Conservation (phyloP, 148 eudicot species). For the Suaeda aralocaspica region DNA sequence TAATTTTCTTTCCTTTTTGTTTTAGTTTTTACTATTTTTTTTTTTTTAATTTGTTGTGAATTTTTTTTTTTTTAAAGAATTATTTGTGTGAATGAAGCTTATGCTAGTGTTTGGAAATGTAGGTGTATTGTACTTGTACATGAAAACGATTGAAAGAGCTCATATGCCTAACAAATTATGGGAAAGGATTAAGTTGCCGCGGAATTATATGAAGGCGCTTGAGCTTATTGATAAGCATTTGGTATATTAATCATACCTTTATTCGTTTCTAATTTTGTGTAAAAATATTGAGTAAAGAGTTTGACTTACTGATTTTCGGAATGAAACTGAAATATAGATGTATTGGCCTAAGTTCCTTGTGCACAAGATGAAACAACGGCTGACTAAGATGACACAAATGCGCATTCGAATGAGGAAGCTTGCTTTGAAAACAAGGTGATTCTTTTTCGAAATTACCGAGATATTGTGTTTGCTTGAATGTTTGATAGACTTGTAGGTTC, state of each 20-base stretch:
- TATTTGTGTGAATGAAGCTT: not conserved
- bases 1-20: too few species aligned
- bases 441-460: not conserved
- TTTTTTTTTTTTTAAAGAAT: not conserved
- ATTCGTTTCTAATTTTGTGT: not conserved
- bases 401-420: slow-evolving; percentile 88
- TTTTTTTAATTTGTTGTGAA: not conserved
- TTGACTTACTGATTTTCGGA: not conserved
- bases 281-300: not conserved
- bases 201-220: slow-evolving; percentile 77
- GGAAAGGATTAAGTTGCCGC: slow-evolving; percentile 90
- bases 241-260: slow-evolving; percentile 40
- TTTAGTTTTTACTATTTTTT: not conserved
- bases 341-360: slow-evolving; percentile 92
- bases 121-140: slow-evolving; percentile 89
- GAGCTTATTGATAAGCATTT: slow-evolving; percentile 84
- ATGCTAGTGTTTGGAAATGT: slow-evolving; percentile 28
- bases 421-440: slow-evolving; percentile 78
- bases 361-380: slow-evolving; percentile 85
- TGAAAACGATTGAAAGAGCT: slow-evolving; percentile 97
- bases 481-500: not conserved
- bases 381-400: slow-evolving; percentile 98
- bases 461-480: not conserved
- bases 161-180: slow-evolving; percentile 96
- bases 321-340: slow-evolving; percentile 41